Base-by-base conservation (phyloP, 257 asterid genomes). In the Petunia axillaris region DNA sequence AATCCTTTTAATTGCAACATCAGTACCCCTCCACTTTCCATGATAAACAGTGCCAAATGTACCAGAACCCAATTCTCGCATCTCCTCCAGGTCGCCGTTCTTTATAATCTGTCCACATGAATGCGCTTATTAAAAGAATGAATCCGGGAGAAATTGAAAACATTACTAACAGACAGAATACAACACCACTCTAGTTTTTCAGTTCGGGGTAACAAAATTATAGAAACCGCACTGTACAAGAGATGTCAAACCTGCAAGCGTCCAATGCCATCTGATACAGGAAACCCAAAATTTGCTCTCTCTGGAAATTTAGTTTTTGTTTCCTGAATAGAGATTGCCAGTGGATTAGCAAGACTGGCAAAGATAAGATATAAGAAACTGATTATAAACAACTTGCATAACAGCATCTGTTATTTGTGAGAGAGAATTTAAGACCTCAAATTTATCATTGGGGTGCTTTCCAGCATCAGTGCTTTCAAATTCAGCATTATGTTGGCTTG, bases 1-100 rank as follows among this genome's bases (percentile, higher is more conserved):
- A 60, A 96, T 96, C 81, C 98, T 93, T 83, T 96, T 96, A 80
- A 96, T 92, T 71, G 99, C 99, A 62, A 96, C 98, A 86, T 96
- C 99, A 0, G 98, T 90, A 60, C 99, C 99, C 84, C 99, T 96
- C 99, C 98, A 96, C 90, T 94, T 96, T 39, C 99, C 99, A 87
- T 96, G 98, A 88, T 94, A 96, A 87, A 96, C 99, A n/a, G 99
- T 96, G 80, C 99, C 99, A 86, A 94, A 96, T 58, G 99, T 96
- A 80, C 99, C 99, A 44, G 99, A 96, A 78, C 99, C 99, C 87
- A 96, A 83, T 85, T 96, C 99, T 67, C 90, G 89, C 64, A 94
- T 87, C 91, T 96, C 99, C 88, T 96, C 99, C 85, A 96, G 90
- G 86, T 96, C 98, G 64, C 79, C 85, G 80, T 96, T 96, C 84